Evolutionary conservation across 345 rosid species (phyloP), one percentile per base, ranked within the genome.

Genomic region (Brassica napus): DNA sequence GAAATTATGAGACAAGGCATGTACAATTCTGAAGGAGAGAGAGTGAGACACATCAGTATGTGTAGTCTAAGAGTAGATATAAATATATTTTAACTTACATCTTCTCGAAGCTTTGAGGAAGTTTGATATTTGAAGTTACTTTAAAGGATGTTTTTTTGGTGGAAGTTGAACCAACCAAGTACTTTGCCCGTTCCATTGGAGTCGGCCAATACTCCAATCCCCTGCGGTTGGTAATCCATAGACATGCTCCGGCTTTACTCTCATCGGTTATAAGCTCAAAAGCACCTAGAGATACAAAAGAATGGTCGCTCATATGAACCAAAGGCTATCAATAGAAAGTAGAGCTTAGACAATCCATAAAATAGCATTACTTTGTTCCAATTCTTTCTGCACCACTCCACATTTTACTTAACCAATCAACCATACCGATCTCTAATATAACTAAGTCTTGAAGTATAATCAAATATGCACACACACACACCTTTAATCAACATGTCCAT

Each of bases 161-260:
- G 75, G 87, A 86, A 74, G 75, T 73, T 76, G 82, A 83, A 70
- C 86, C 88, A 57, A 6, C 82, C 81, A 88, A n/a, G 87, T 91
- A 92, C 86, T 92, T 95, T 73, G 85, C 85, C 83, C 84, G 75
- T 82, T 92, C 99, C 26, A 44, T 39, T 12, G 92, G 87, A 80
- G 86, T 80, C 66, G 99, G 98, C 99, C 98, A 95, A 83, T 92
- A 95, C 83, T 95, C 94, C 85, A 88, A 69, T 68, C 97, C 99
- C 59, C 85, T 90, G 59, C 98, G 97, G 62, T 86, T 90, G 49
- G 97, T 89, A 73, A 95, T 86, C 98, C 97, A 92, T 30, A 95
- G 85, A 85, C 98, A 92, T 54, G 97, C 85, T 55, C 98, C 98
- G 57, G 90, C 98, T 85, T 89, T 92, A 30, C 77, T 90, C 82